phyloP scores from a whole-genome alignment of 1,284 basidiomycete species.

The Leccinum subatratum region DNA sequence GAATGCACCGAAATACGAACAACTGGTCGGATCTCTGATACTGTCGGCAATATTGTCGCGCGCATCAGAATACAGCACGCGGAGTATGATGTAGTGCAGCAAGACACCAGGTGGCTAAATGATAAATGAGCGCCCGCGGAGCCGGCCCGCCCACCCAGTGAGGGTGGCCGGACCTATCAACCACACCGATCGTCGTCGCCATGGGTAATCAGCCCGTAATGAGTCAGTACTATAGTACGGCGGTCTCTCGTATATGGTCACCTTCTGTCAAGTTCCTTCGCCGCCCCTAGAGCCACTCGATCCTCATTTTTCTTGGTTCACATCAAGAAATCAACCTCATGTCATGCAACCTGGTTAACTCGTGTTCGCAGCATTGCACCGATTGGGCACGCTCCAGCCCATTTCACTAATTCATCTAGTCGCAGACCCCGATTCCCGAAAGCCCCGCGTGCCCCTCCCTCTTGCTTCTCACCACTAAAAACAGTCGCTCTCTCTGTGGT shows the following conservation, averaged over 20 bases:
- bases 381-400: slow-evolving; percentile 26
- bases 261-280: slow-evolving; percentile 20
- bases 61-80: slow-evolving; percentile 13
- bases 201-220: slow-evolving; percentile 12
- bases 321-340: slow-evolving; percentile 35
- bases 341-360: slow-evolving; percentile 36
- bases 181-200: not conserved
- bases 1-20: too few relatives aligned
- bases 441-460: slow-evolving; percentile 23
- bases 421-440: slow-evolving; percentile 26
- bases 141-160: not conserved
- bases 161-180: not conserved
- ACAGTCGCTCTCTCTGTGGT: slow-evolving; percentile 26
- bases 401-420: slow-evolving; percentile 28
- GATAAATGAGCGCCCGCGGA: slow-evolving; percentile 11
- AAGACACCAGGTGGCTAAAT: slow-evolving; percentile 11
- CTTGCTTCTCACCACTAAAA: slow-evolving; percentile 30
- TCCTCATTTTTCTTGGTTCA: slow-evolving; percentile 34
- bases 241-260: slow-evolving; percentile 20
- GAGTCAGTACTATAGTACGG: slow-evolving; percentile 9
- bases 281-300: slow-evolving; percentile 34
- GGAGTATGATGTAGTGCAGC: slow-evolving; percentile 7
- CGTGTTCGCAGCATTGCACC: slow-evolving; percentile 33
- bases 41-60: not conserved
- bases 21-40: too few relatives aligned